Evolutionary conservation across 1,284 basidiomycete species (phyloP).

Genomic region (Bjerkandera adusta): DNA sequence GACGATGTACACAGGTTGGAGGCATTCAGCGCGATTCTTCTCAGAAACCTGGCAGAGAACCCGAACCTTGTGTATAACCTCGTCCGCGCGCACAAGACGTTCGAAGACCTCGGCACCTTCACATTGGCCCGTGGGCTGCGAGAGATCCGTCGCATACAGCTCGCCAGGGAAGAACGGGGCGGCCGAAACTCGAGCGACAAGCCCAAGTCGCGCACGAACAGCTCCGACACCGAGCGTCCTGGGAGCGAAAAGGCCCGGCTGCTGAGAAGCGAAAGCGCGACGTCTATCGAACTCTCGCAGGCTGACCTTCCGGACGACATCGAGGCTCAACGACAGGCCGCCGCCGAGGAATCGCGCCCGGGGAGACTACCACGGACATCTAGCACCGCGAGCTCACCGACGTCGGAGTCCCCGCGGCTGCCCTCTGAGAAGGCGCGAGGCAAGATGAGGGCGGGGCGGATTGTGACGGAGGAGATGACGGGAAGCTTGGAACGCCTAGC

Average conservation of each 20-base stretch:
- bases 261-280: constrained; percentile 42
- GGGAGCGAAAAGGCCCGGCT: constrained; percentile 63
- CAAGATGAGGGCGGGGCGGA: constrained; percentile 76
- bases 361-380: constrained; percentile 28
- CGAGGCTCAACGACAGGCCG: constrained; percentile 21
- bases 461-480: constrained; percentile 58
- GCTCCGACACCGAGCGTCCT: constrained; percentile 29
- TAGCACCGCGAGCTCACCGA: too few species aligned
- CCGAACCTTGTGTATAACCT: constrained; percentile 88
- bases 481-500: constrained; percentile 62
- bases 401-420: constrained; percentile 7
- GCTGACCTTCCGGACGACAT: constrained; percentile 25
- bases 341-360: constrained; percentile 25
- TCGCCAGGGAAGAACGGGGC: constrained; percentile 66
- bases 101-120: constrained; percentile 89
- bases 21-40: constrained; percentile 83
- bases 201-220: constrained; percentile 26
- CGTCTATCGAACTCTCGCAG: constrained; percentile 25
- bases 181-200: constrained; percentile 29
- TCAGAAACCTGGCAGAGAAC: constrained; percentile 73
- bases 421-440: constrained; percentile 84
- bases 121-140: constrained; percentile 80
- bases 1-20: constrained; percentile 63
- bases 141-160: constrained; percentile 76
- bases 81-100: constrained; percentile 75